Evolutionary conservation across 2,329 filamentous ascomycete species (phyloP).

Genomic region (Xylaria sp.): DNA sequence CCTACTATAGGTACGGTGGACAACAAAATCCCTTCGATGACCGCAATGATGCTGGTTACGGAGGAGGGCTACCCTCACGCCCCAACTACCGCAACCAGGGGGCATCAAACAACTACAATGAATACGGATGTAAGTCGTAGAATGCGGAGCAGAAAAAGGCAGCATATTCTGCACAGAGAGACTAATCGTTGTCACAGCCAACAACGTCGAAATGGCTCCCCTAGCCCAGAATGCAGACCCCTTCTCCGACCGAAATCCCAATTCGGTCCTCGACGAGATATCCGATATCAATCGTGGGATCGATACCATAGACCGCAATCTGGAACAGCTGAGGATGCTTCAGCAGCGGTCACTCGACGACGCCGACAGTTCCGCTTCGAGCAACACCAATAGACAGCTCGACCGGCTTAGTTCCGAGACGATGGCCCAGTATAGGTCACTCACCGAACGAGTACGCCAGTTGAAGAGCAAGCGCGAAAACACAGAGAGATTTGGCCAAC

Average conservation of each 20-base stretch:
- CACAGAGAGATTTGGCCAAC: slow-evolving; percentile 77
- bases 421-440: slow-evolving; percentile 82
- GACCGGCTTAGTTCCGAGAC: slow-evolving; percentile 80
- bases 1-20: slow-evolving; percentile 62
- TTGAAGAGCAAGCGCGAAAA: slow-evolving; percentile 87
- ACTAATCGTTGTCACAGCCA: slow-evolving; percentile 49
- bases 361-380: slow-evolving; percentile 75
- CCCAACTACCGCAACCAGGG: slow-evolving; percentile 39
- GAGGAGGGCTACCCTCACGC: slow-evolving; percentile 43
- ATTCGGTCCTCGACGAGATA: slow-evolving; percentile 86
- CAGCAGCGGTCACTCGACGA: slow-evolving; percentile 79
- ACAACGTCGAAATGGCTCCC: slow-evolving; percentile 77
- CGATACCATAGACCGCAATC: slow-evolving; percentile 76
- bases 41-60: slow-evolving; percentile 57
- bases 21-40: slow-evolving; percentile 70
- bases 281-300: slow-evolving; percentile 82
- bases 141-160: neutral
- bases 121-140: slow-evolving; percentile 55
- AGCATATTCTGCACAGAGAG: neutral
- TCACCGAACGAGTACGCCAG: slow-evolving; percentile 81
- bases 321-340: slow-evolving; percentile 76
- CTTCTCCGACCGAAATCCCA: slow-evolving; percentile 69
- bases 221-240: slow-evolving; percentile 64
- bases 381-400: slow-evolving; percentile 74
- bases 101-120: slow-evolving; percentile 42